Evolutionary conservation across 2,329 filamentous ascomycete genomes (phyloP).

Genomic region (Sphaerostilbella broomeana): DNA sequence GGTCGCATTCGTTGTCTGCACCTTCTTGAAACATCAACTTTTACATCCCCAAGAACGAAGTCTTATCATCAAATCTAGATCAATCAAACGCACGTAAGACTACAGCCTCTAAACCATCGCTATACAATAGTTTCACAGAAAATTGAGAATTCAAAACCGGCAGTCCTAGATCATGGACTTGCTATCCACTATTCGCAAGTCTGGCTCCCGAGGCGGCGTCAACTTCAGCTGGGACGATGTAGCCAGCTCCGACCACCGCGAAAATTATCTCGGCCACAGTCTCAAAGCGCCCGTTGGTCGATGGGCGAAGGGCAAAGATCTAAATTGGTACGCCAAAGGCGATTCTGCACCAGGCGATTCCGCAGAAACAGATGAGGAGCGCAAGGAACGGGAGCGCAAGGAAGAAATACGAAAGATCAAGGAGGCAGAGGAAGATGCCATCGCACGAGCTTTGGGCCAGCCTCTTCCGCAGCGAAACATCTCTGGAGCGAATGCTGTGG

Average conservation of each 20-base stretch:
- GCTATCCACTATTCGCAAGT: slow-evolving; percentile 83
- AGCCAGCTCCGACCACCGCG: slow-evolving; percentile 75
- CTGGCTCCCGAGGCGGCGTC: slow-evolving; percentile 83
- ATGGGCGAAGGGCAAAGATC: slow-evolving; percentile 73
- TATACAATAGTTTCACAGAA: not conserved
- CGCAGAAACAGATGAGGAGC: slow-evolving; percentile 51
- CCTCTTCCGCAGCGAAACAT: slow-evolving; percentile 57
- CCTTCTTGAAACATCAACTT: no score
- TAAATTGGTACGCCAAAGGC: slow-evolving; percentile 59
- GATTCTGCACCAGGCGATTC: slow-evolving; percentile 38
- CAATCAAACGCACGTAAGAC: no score
- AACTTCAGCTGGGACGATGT: slow-evolving; percentile 98
- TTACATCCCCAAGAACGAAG: no score
- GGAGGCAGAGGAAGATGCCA: slow-evolving; percentile 87
- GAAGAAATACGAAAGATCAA: slow-evolving; percentile 79
- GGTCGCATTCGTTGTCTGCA: no score
- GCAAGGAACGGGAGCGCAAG: slow-evolving; percentile 54
- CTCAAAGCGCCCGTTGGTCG: slow-evolving; percentile 87
- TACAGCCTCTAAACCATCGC: no score
- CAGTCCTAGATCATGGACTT: slow-evolving; percentile 89
- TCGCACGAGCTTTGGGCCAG: slow-evolving; percentile 74
- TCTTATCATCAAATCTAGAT: no score
- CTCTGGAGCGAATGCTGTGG: slow-evolving; percentile 62
- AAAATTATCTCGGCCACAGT: slow-evolving; percentile 85
- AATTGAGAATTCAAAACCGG: no score